These are phyloP conservation scores for Fusarium mexicanum DNA, from an alignment of 2,329 filamentous ascomycete genomes.

Conservation along the genomic window DNA sequence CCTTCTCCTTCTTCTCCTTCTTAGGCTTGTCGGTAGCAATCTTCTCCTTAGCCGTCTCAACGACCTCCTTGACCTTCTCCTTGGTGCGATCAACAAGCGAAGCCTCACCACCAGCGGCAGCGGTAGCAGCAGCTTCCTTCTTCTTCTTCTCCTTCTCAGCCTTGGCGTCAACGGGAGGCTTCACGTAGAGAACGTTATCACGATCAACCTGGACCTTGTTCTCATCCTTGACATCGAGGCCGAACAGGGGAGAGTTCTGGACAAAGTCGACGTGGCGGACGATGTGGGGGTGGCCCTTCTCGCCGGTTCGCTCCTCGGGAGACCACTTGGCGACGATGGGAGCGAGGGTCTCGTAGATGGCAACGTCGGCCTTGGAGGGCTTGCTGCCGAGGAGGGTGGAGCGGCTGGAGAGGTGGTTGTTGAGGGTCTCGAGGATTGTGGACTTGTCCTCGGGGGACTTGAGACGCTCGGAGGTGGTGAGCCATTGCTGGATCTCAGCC, in stretches of 20 bases:
- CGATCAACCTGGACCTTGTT: conserved; percentile 84
- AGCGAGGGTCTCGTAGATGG: conserved; percentile 81
- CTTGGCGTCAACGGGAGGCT: conserved; percentile 89
- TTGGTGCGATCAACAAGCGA: conserved; percentile 69
- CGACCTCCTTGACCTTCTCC: conserved; percentile 65
- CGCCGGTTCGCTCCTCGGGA: conserved; percentile 86
- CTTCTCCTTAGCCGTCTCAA: conserved; percentile 58
- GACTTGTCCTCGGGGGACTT: conserved; percentile 65
- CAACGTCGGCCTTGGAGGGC: conserved; percentile 86
- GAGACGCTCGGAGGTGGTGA: conserved; percentile 79
- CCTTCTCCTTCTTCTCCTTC: conserved; percentile 93
- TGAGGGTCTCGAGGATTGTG: conserved; percentile 79
- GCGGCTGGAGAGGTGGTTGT: conserved; percentile 86
- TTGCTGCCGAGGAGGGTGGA: conserved; percentile 91
- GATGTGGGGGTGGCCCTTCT: conserved; percentile 89
- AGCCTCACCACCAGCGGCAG: conserved; percentile 61
- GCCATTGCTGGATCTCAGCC: conserved; percentile 89
- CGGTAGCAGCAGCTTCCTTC: conserved; percentile 74
- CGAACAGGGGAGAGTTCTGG: conserved; percentile 84
- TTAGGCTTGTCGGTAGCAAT: conserved; percentile 60
- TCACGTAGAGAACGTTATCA: conserved; percentile 84
- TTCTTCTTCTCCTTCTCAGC: conserved; percentile 99
- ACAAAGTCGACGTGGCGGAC: conserved; percentile 94
- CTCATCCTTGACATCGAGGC: conserved; percentile 72
- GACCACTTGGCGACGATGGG: conserved; percentile 83